phyloP scores from a whole-genome alignment of 2,329 filamentous ascomycete genomes.

The Cladosporium velox region DNA sequence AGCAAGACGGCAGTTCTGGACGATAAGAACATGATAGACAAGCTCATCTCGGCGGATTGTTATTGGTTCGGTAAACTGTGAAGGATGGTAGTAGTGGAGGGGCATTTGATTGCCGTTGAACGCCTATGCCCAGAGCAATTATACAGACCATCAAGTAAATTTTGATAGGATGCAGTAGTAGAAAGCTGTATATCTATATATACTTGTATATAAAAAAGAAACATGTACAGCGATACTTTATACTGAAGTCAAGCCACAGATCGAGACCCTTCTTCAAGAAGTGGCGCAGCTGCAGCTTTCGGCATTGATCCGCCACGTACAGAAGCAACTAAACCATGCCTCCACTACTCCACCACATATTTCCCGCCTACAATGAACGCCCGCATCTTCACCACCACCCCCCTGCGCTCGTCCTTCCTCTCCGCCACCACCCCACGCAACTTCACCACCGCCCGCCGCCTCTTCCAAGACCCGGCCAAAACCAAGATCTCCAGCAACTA shows the following conservation, averaged over 20 bases:
- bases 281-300: conserved; percentile 8
- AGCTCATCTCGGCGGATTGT: not conserved
- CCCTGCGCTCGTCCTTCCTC: conserved; percentile 6
- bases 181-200: not conserved
- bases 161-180: not conserved
- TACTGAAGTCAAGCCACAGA: not conserved
- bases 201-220: not conserved
- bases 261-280: not conserved
- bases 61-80: not conserved
- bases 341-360: conserved; percentile 2
- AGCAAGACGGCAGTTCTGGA: not conserved
- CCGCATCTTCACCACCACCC: conserved; percentile 6
- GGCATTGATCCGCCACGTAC: not conserved
- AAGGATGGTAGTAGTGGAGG: not conserved
- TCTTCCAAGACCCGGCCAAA: conserved; percentile 17
- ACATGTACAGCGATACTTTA: not conserved
- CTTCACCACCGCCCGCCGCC: conserved; percentile 15
- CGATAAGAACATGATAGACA: not conserved
- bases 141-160: not conserved
- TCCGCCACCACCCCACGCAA: conserved; percentile 1
- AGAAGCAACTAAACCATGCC: conserved; percentile 6
- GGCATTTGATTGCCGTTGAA: no score
- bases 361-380: conserved; percentile 4
- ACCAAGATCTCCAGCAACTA: conserved; percentile 20
- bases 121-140: no score